Conservation (phyloP, 768 basidiomycete species). For the Tremella yokohamensis region DNA sequence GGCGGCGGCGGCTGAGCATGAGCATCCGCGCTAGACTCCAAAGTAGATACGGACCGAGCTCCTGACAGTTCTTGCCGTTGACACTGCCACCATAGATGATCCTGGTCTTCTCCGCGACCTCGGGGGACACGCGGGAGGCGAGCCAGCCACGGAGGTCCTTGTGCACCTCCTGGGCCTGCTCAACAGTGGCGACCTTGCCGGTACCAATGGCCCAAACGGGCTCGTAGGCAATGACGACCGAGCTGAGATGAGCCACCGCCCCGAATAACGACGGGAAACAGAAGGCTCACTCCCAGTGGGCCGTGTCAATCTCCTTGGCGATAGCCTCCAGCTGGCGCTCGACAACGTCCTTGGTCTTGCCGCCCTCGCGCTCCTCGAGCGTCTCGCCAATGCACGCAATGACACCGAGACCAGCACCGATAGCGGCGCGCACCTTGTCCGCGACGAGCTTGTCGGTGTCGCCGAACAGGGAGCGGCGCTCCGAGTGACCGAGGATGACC, state of each 20-base stretch:
- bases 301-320: slow-evolving; percentile 57
- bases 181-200: slow-evolving; percentile 84
- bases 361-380: slow-evolving; percentile 76
- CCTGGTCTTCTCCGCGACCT: slow-evolving; percentile 69
- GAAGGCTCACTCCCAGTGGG: slow-evolving; percentile 69
- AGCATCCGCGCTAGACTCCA: background rate
- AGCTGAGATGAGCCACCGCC: slow-evolving; percentile 55
- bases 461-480: slow-evolving; percentile 87
- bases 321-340: slow-evolving; percentile 71
- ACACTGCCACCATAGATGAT: slow-evolving; percentile 98
- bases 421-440: slow-evolving; percentile 76
- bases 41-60: slow-evolving; percentile 65
- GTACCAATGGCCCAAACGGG: slow-evolving; percentile 95
- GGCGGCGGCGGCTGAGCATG: slow-evolving; percentile 61
- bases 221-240: slow-evolving; percentile 79
- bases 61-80: slow-evolving; percentile 77
- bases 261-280: background rate
- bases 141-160: slow-evolving; percentile 75
- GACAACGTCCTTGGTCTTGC: slow-evolving; percentile 73
- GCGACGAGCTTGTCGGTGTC: slow-evolving; percentile 81
- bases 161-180: slow-evolving; percentile 89
- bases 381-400: slow-evolving; percentile 97
- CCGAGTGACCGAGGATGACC: slow-evolving; percentile 95
- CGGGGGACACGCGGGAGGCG: slow-evolving; percentile 60
- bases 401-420: slow-evolving; percentile 71